Evolutionary conservation across 208 protist genomes (phyloP).

Genomic region (Leishmania tarentolae): DNA sequence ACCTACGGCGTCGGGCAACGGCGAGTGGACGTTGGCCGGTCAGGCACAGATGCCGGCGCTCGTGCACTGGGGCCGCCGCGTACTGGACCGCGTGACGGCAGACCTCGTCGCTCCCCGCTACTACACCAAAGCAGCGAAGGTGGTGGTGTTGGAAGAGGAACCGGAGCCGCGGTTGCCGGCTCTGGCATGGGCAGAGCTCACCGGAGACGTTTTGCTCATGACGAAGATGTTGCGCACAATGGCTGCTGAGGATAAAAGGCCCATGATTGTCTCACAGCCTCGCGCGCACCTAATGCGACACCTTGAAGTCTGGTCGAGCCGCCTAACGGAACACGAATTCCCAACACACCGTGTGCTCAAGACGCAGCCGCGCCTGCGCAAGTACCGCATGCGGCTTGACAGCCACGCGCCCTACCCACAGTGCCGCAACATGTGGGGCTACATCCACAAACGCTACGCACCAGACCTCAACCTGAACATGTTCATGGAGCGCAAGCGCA

Average conservation of each 20-base stretch:
- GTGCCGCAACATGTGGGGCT: slow-evolving; percentile 25
- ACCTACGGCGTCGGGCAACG: not conserved
- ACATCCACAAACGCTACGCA: slow-evolving; percentile 27
- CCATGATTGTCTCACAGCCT: not conserved
- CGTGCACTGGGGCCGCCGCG: slow-evolving; percentile 5
- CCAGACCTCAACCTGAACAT: slow-evolving; percentile 25
- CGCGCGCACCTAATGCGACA: not conserved
- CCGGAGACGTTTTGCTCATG: not conserved
- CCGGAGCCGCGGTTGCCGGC: not conserved
- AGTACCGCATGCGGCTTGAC: slow-evolving; percentile 22
- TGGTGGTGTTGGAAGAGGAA: not conserved
- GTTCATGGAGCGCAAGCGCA: slow-evolving; percentile 10
- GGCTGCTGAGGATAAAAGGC: not conserved
- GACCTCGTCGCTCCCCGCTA: slow-evolving; percentile 18
- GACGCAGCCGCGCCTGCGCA: slow-evolving; percentile 18
- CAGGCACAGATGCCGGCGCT: slow-evolving; percentile 16
- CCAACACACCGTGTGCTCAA: slow-evolving; percentile 4
- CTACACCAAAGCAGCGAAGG: slow-evolving; percentile 1
- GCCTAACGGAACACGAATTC: slow-evolving; percentile 5
- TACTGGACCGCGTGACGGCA: slow-evolving; percentile 16
- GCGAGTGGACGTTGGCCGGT: not conserved
- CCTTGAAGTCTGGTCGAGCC: not conserved
- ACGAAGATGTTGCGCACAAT: not conserved
- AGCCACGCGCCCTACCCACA: slow-evolving; percentile 24
- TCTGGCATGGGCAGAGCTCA: not conserved